A percentile compares a stretch with the other conserved stretches of the same genome.
phyloP scores from a whole-genome alignment of 768 basidiomycete genomes.

The Kwoniella newhampshirensis region DNA sequence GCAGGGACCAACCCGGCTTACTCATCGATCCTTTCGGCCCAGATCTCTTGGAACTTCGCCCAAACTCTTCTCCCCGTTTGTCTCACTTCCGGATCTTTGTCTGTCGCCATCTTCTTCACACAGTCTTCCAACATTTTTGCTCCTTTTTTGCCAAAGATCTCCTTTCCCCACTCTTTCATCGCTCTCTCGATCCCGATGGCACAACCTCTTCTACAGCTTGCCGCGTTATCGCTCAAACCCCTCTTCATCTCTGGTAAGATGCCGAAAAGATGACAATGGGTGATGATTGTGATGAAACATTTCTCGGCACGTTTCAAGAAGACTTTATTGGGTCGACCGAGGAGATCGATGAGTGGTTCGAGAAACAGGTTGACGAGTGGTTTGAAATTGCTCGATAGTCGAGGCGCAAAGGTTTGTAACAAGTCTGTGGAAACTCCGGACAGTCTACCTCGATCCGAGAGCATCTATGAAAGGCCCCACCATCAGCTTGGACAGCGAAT shows the following conservation, averaged over 20 bases:
- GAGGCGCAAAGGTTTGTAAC: slow-evolving; percentile 53
- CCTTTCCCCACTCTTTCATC: slow-evolving; percentile 46
- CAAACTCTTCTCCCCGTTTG: slow-evolving; percentile 53
- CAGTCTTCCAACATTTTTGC: slow-evolving; percentile 49
- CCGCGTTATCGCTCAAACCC: slow-evolving; percentile 51
- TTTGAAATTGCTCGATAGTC: slow-evolving; percentile 49
- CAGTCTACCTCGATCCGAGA: slow-evolving; percentile 49
- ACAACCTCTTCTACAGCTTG: slow-evolving; percentile 44
- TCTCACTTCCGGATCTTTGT: slow-evolving; percentile 54
- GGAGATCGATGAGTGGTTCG: slow-evolving; percentile 52
- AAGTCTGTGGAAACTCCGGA: slow-evolving; percentile 52
- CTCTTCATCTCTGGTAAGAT: slow-evolving; percentile 46
- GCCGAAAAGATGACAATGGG: slow-evolving; percentile 51
- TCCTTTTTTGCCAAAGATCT: slow-evolving; percentile 39
- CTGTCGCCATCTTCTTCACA: slow-evolving; percentile 53
- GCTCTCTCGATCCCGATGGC: slow-evolving; percentile 38
- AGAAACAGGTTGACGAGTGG: slow-evolving; percentile 54
- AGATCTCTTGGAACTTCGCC: slow-evolving; percentile 50
- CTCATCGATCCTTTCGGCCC: slow-evolving; percentile 52
- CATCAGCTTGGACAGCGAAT: background rate
- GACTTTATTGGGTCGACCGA: slow-evolving; percentile 56
- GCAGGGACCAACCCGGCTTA: slow-evolving; percentile 26
- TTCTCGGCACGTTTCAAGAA: slow-evolving; percentile 54
- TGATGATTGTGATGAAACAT: slow-evolving; percentile 51
- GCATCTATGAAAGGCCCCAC: slow-evolving; percentile 36